Percentiles rank a stretch among this genome's conserved stretches.
Evolutionary conservation across 2,329 filamentous ascomycete genomes (phyloP).

Genomic region (Curvularia verruculosa): DNA sequence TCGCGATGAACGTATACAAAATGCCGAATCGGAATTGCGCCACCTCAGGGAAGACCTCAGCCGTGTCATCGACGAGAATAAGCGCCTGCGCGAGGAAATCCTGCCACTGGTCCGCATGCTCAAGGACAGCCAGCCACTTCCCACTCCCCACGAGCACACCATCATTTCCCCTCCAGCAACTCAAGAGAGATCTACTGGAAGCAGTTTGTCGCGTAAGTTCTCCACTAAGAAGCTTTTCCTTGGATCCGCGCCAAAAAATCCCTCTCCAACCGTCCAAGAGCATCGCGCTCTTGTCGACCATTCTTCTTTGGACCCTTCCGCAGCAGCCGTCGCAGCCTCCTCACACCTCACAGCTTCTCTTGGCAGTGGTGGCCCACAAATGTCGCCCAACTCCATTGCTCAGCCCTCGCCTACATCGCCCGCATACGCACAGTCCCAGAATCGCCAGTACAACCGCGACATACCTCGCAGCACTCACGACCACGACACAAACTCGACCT

Average conservation of each 20-base stretch:
- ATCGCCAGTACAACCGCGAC: slow-evolving; percentile 41
- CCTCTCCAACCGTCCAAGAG: slow-evolving; percentile 58
- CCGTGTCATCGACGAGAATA: slow-evolving; percentile 75
- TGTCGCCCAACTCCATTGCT: slow-evolving; percentile 50
- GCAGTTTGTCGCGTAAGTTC: slow-evolving; percentile 59
- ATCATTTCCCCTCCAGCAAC: slow-evolving; percentile 44
- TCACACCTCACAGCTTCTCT: slow-evolving; percentile 59
- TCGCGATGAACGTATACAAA: slow-evolving; percentile 86
- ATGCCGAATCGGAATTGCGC: slow-evolving; percentile 82
- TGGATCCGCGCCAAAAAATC: slow-evolving; percentile 56
- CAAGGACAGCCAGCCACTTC: slow-evolving; percentile 86
- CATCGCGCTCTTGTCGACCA: slow-evolving; percentile 51
- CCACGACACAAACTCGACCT: slow-evolving; percentile 40
- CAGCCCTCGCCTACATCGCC: slow-evolving; percentile 59
- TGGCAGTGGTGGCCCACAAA: slow-evolving; percentile 46
- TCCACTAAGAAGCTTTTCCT: slow-evolving; percentile 61
- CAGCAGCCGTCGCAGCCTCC: slow-evolving; percentile 58
- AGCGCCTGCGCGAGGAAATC: slow-evolving; percentile 86
- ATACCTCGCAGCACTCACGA: slow-evolving; percentile 41
- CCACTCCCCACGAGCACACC: slow-evolving; percentile 50
- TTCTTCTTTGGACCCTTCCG: slow-evolving; percentile 56
- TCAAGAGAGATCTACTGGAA: slow-evolving; percentile 48
- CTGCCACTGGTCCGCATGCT: slow-evolving; percentile 86
- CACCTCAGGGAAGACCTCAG: slow-evolving; percentile 66
- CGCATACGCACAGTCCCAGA: slow-evolving; percentile 51